Conservation (phyloP, 2,329 filamentous ascomycete genomes). For the Penicillium olsonii region DNA sequence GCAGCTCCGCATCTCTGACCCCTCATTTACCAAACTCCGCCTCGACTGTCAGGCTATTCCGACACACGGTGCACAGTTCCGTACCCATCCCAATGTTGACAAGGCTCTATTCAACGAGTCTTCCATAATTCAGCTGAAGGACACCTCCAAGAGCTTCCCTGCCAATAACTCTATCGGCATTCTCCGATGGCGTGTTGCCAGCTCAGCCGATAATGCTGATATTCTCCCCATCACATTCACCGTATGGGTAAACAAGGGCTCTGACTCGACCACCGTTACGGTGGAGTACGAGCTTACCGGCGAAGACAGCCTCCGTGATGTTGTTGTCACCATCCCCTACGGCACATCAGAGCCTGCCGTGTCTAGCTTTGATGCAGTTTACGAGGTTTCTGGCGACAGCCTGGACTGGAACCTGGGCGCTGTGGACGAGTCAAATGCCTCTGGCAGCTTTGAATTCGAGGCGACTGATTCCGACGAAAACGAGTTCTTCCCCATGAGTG, state of each 20-base stretch:
- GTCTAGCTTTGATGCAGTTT: constrained; percentile 89
- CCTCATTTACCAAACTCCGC: constrained; percentile 87
- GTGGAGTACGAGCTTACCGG: constrained; percentile 94
- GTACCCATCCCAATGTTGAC: constrained; percentile 96
- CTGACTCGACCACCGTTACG: constrained; percentile 82
- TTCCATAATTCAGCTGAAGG: constrained; percentile 86
- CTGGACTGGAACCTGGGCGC: constrained; percentile 91
- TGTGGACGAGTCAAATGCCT: constrained; percentile 78
- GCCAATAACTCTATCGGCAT: constrained; percentile 92
- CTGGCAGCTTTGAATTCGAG: constrained; percentile 93
- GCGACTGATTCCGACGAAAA: constrained; percentile 83
- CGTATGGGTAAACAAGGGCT: constrained; percentile 92
- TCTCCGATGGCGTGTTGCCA: constrained; percentile 80
- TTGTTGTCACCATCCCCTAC: constrained; percentile 86
- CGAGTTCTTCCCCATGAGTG: constrained; percentile 97
- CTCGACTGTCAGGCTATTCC: constrained; percentile 75
- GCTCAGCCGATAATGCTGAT: constrained; percentile 75
- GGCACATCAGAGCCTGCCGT: constrained; percentile 80
- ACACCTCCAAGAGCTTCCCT: constrained; percentile 84
- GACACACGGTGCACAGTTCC: constrained; percentile 84
- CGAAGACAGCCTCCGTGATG: constrained; percentile 75
- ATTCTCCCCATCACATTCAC: constrained; percentile 93
- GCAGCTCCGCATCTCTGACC: constrained; percentile 84
- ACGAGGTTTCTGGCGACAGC: constrained; percentile 89
- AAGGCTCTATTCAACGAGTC: constrained; percentile 79